These are phyloP conservation scores for Sporobolomyces pararoseus DNA, from an alignment of 768 basidiomycete species.

Conservation along the genomic window DNA sequence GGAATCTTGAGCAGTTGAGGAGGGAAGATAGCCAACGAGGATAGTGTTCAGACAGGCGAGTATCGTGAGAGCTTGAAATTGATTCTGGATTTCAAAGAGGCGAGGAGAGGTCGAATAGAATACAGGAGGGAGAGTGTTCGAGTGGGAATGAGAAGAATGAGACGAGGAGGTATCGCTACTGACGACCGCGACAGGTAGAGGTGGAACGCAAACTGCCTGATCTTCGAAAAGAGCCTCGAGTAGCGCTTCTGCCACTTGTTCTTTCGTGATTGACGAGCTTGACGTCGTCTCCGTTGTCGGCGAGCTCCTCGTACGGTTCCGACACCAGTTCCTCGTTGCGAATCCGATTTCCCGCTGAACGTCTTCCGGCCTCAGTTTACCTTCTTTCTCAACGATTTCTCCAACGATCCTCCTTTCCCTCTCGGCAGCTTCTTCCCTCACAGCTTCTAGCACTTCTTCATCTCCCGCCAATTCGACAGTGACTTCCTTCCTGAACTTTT, in stretches of 20 bases:
- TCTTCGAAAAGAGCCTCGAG: constrained; percentile 16
- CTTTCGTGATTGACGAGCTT: background rate
- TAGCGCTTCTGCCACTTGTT: background rate
- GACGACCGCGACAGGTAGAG: no score
- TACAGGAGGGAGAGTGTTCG: constrained; percentile 18
- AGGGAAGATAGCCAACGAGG: no score
- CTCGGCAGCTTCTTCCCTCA: constrained; percentile 12
- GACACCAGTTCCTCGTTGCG: background rate
- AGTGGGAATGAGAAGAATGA: background rate
- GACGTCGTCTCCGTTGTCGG: no score
- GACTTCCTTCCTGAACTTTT: background rate
- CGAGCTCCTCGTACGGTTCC: no score
- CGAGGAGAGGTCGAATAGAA: constrained; percentile 8
- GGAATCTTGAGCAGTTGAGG: background rate
- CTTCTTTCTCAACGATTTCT: no score
- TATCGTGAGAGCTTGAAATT: constrained; percentile 32
- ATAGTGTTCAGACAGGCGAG: constrained; percentile 29
- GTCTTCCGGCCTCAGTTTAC: background rate
- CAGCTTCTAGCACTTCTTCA: background rate
- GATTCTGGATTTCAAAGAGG: constrained; percentile 31
- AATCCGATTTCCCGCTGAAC: constrained; percentile 2
- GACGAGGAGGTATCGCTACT: background rate
- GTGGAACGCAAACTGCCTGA: background rate
- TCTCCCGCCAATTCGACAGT: background rate
- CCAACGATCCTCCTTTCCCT: constrained; percentile 16